These are phyloP conservation scores for Aspergillus incahuasiensis DNA, from an alignment of 495 filamentous ascomycete species.

Conservation along the genomic window DNA sequence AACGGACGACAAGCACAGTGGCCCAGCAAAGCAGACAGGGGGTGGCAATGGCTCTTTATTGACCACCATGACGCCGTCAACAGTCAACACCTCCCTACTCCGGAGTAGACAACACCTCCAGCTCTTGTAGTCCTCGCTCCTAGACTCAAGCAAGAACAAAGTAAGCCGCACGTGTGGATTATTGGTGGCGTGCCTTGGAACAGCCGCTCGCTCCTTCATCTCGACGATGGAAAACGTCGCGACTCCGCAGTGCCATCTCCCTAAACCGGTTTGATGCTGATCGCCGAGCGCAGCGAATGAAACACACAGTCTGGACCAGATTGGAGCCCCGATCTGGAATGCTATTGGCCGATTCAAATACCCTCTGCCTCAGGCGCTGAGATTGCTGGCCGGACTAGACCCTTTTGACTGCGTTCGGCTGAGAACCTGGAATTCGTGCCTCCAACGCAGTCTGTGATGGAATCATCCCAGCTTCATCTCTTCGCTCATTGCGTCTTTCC, in stretches of 20 bases:
- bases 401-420: neutral
- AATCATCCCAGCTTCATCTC: slow-evolving; percentile 5
- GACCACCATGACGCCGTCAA: neutral
- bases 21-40: slow-evolving; percentile 12
- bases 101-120: too few species aligned
- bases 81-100: neutral
- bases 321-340: neutral
- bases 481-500: slow-evolving; percentile 11
- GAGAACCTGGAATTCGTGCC: slow-evolving; percentile 3
- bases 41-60: slow-evolving; percentile 13
- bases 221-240: neutral
- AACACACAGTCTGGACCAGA: neutral
- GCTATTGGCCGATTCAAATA: neutral
- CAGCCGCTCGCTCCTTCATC: slow-evolving; percentile 5
- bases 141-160: too few species aligned
- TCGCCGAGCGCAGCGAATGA: slow-evolving; percentile 5
- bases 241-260: neutral
- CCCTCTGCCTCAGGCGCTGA: neutral
- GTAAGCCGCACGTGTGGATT: neutral
- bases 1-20: slow-evolving; percentile 25
- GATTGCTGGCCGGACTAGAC: neutral
- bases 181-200: slow-evolving; percentile 4
- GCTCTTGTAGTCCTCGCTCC: neutral
- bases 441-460: slow-evolving; percentile 3
- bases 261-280: slow-evolving; percentile 2